These are phyloP conservation scores for Penicillium olsonii DNA, from an alignment of 2,329 filamentous ascomycete genomes.

Conservation along the genomic window DNA sequence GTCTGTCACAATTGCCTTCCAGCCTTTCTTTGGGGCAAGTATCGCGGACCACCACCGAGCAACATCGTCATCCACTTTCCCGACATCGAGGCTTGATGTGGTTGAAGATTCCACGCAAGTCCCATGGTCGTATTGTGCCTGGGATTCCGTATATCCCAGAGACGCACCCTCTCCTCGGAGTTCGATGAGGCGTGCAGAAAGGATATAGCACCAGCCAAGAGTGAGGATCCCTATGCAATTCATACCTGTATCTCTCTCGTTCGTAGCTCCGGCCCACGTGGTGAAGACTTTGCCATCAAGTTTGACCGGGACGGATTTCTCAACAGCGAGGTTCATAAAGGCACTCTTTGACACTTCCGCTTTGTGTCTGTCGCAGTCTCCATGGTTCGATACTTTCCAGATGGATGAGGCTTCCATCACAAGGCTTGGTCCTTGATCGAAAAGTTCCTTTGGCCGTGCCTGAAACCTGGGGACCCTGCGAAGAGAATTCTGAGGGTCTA, in stretches of 20 bases:
- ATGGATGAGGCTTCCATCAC: conserved; percentile 8
- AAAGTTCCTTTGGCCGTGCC: background rate
- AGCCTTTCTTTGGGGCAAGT: conserved; percentile 16
- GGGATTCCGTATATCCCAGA: conserved; percentile 13
- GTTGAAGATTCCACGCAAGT: background rate
- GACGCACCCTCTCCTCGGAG: conserved; percentile 7
- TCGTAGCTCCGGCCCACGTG: conserved; percentile 4
- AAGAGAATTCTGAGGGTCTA: conserved; percentile 13
- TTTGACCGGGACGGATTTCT: conserved; percentile 5
- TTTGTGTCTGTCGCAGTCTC: conserved; percentile 8
- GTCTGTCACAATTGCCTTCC: conserved; percentile 14
- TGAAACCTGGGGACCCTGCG: conserved; percentile 12
- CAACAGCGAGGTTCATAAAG: conserved; percentile 8
- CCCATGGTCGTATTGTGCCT: background rate
- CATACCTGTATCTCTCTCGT: background rate
- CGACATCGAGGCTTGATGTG: conserved; percentile 11
- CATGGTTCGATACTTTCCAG: conserved; percentile 8
- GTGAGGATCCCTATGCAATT: conserved; percentile 16
- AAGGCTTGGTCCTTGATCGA: background rate
- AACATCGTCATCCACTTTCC: conserved; percentile 11
- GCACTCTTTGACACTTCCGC: conserved; percentile 3
- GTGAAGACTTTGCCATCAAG: conserved; percentile 6
- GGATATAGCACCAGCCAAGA: conserved; percentile 18
- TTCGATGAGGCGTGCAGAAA: conserved; percentile 18
- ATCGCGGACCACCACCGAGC: conserved; percentile 21